phyloP scores from a whole-genome alignment of 768 basidiomycete species.

The Tulasnella sp. region DNA sequence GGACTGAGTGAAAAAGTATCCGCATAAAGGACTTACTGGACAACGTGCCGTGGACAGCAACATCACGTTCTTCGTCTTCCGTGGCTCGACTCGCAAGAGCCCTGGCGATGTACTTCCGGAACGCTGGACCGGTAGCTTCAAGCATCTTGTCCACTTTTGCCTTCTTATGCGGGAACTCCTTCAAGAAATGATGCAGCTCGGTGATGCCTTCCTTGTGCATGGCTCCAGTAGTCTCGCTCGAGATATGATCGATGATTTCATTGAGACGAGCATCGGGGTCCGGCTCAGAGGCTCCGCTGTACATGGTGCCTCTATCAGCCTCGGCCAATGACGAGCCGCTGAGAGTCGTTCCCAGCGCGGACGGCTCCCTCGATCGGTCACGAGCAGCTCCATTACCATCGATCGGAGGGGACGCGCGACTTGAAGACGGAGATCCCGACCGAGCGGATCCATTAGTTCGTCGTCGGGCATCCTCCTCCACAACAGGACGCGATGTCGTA shows the following conservation, averaged over 20 bases:
- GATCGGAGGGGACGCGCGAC: slow-evolving; percentile 2
- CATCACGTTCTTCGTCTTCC: slow-evolving; percentile 47
- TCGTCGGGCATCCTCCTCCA: not conserved
- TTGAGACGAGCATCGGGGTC: slow-evolving; percentile 78
- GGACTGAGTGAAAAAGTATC: not conserved
- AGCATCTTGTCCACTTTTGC: slow-evolving; percentile 75
- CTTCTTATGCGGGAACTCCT: slow-evolving; percentile 76
- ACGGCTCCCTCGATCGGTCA: slow-evolving; percentile 24
- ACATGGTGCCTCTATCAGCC: not conserved
- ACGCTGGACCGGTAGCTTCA: slow-evolving; percentile 77
- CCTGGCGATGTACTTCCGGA: slow-evolving; percentile 82
- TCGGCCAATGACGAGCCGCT: not conserved
- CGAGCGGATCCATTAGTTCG: slow-evolving; percentile 28
- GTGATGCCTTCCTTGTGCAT: slow-evolving; percentile 91
- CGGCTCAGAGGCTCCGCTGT: slow-evolving; percentile 47
- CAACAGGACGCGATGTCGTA: not conserved
- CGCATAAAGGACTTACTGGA: slow-evolving; percentile 43
- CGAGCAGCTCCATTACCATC: slow-evolving; percentile 26
- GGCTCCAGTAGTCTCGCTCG: slow-evolving; percentile 77
- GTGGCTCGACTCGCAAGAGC: slow-evolving; percentile 79
- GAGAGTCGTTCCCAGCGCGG: not conserved
- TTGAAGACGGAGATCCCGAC: slow-evolving; percentile 54
- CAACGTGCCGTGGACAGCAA: slow-evolving; percentile 70
- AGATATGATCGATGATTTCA: slow-evolving; percentile 74
- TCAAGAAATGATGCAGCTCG: slow-evolving; percentile 85